phyloP scores from a whole-genome alignment of 2,329 filamentous ascomycete genomes.

The Aspergillus neoniger region DNA sequence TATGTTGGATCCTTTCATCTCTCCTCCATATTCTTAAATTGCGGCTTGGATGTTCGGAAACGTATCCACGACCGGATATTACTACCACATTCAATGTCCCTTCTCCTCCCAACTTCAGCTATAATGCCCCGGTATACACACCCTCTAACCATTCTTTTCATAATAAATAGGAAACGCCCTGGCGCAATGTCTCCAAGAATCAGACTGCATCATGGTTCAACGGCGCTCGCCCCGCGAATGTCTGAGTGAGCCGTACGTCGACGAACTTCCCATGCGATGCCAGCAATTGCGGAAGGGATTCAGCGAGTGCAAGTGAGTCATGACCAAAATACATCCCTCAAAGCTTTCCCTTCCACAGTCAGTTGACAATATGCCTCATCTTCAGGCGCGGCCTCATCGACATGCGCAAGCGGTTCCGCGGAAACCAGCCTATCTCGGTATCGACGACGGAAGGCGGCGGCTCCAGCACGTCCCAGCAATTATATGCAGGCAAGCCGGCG shows the following conservation, averaged over 20 bases:
- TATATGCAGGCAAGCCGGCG: constrained; percentile 77
- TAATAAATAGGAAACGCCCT: constrained; percentile 73
- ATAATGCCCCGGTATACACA: not conserved
- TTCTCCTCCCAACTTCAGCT: not conserved
- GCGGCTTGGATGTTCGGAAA: too few relatives aligned
- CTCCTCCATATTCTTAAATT: not conserved
- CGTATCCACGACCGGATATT: too few relatives aligned
- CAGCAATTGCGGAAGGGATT: constrained; percentile 92
- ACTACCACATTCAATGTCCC: not conserved
- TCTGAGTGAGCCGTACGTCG: constrained; percentile 76
- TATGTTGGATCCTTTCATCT: constrained; percentile 53
- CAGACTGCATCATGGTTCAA: constrained; percentile 92
- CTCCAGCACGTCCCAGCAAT: constrained; percentile 58
- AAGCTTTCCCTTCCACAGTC: too few relatives aligned
- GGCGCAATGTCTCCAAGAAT: constrained; percentile 91
- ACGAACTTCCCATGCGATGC: constrained; percentile 82
- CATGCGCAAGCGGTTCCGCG: constrained; percentile 97
- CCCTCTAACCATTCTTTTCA: constrained; percentile 21
- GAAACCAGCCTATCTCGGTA: constrained; percentile 81
- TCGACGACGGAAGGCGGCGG: constrained; percentile 62
- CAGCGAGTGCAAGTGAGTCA: constrained; percentile 76
- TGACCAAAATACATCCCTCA: not conserved
- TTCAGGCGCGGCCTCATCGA: constrained; percentile 80
- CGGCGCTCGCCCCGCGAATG: constrained; percentile 86
- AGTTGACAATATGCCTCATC: not conserved